Evolutionary conservation across 2,329 filamentous ascomycete genomes (phyloP).

Genomic region (Cladosporium sp.): DNA sequence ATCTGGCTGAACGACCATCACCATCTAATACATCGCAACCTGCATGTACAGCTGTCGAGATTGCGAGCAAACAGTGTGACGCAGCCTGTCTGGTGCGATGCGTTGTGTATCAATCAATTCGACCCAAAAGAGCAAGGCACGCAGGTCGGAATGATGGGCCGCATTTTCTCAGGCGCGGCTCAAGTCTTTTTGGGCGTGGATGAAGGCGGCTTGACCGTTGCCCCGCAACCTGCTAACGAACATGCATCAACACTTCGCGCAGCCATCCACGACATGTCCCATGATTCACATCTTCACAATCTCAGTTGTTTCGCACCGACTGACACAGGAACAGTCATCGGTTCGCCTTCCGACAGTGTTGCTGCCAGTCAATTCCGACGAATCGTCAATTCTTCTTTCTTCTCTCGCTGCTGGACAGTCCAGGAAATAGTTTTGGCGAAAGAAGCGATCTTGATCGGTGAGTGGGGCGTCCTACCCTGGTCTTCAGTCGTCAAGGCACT

Average conservation of each 20-base stretch:
- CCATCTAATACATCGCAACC: not conserved
- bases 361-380: not conserved
- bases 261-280: not conserved
- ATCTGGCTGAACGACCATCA: not conserved
- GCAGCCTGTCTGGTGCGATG: not conserved
- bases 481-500: not conserved
- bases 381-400: not conserved
- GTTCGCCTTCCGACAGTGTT: not conserved
- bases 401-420: not conserved
- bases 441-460: not conserved
- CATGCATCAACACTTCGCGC: not conserved
- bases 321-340: not conserved
- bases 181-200: not conserved
- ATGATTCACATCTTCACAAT: not conserved
- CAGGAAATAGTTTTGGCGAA: not conserved
- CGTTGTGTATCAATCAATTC: not conserved
- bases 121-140: not conserved
- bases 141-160: not conserved
- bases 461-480: not conserved
- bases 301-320: not conserved
- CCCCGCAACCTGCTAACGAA: not conserved
- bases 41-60: not conserved
- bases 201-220: not conserved
- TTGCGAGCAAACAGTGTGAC: not conserved
- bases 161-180: not conserved